These are phyloP conservation scores for Rubia tinctorum DNA, from an alignment of 305 asterid species.

Conservation along the genomic window DNA sequence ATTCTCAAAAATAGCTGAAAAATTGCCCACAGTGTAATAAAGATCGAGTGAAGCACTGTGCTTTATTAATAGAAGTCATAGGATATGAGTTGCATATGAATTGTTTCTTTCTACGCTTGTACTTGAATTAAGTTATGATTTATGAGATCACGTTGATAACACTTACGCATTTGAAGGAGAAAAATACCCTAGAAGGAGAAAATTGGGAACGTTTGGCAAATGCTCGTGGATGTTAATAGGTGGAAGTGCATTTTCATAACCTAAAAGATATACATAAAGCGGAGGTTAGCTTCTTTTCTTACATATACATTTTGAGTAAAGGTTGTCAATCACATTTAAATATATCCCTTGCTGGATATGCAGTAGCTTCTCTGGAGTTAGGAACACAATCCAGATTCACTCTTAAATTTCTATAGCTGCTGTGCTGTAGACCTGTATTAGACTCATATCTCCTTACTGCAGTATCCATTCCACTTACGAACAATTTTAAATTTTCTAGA, in stretches of 20 bases:
- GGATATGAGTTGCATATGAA: too few relatives aligned
- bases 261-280: not conserved
- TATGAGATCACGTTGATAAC: not conserved
- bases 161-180: constrained; percentile 2
- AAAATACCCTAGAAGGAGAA: constrained; percentile 1
- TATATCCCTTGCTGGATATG: not conserved
- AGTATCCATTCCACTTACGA: not conserved
- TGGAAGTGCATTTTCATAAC: not conserved
- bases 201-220: not conserved
- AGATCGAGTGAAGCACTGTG: not conserved
- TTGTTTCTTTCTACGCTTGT: not conserved
- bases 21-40: not conserved
- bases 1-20: not conserved
- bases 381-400: not conserved
- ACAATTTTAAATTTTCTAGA: not conserved
- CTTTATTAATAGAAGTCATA: not conserved
- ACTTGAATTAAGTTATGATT: not conserved
- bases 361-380: not conserved
- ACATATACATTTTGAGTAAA: not conserved
- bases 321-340: not conserved
- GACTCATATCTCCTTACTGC: not conserved
- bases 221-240: not conserved
- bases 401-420: not conserved
- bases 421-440: not conserved
- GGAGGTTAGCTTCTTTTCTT: not conserved